Evolutionary conservation across 306 rosid species (phyloP).

Genomic region (Cyamopsis tetragonoloba): DNA sequence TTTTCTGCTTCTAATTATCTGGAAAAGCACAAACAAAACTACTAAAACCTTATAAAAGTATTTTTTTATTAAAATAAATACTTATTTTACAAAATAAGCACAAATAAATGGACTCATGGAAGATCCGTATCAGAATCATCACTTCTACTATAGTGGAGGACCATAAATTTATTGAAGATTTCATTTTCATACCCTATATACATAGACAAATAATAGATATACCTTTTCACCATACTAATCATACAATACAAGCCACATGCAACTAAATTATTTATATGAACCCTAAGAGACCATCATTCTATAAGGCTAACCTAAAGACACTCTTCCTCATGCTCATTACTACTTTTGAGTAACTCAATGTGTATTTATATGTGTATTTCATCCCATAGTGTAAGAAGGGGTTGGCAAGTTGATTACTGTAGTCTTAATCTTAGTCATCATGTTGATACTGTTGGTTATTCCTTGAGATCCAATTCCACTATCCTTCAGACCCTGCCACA

Average conservation of each 20-base stretch:
- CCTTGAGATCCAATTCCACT: slow-evolving; percentile 96
- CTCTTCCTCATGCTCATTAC: not conserved
- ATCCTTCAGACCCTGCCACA: slow-evolving; percentile 77
- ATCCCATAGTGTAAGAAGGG: slow-evolving; percentile 86
- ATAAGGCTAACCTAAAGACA: slow-evolving; percentile 4
- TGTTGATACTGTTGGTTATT: slow-evolving; percentile 71
- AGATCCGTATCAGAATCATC: no score
- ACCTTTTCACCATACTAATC: not conserved
- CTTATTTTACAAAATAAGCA: no score
- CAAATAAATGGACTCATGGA: no score
- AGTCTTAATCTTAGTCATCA: slow-evolving; percentile 83
- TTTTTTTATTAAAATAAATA: no score
- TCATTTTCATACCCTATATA: not conserved
- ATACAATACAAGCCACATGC: not conserved
- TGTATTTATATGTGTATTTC: slow-evolving; percentile 20
- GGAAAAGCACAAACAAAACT: no score
- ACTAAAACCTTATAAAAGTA: no score
- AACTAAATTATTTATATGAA: not conserved
- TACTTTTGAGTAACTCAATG: not conserved
- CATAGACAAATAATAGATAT: not conserved
- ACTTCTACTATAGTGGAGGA: not conserved
- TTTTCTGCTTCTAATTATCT: no score
- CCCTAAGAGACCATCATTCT: not conserved
- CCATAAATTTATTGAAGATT: not conserved
- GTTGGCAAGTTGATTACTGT: slow-evolving; percentile 64